A percentile compares a stretch with the other conserved stretches of the same genome.
Conservation (phyloP, 2,329 filamentous ascomycete species). For the Fusarium citri region DNA sequence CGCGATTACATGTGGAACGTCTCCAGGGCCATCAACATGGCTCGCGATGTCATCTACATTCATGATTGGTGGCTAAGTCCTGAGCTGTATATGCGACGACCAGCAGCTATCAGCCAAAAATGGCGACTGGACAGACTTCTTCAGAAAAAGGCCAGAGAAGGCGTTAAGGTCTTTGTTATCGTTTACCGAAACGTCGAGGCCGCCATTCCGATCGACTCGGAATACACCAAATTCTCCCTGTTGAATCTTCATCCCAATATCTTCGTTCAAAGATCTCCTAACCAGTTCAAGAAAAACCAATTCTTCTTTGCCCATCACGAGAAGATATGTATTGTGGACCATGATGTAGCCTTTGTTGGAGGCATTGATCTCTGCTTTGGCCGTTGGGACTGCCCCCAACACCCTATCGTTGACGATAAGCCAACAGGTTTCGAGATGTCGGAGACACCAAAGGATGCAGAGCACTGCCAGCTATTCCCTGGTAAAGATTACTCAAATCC, state of each 20-base stretch:
- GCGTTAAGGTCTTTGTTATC: slow-evolving; percentile 97
- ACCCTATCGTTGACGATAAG: slow-evolving; percentile 91
- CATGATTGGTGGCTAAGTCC: slow-evolving; percentile 99
- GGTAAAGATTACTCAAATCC: slow-evolving; percentile 99
- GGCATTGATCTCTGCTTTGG: slow-evolving; percentile 98
- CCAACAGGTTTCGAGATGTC: slow-evolving; percentile 90
- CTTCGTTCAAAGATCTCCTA: slow-evolving; percentile 94
- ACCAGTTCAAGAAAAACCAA: slow-evolving; percentile 98
- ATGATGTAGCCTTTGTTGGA: slow-evolving; percentile 94
- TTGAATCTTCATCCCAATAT: slow-evolving; percentile 96
- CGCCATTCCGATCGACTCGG: slow-evolving; percentile 96
- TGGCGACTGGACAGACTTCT: slow-evolving; percentile 94
- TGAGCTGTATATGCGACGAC: slow-evolving; percentile 93
- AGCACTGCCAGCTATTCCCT: slow-evolving; percentile 95
- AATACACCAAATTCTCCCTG: slow-evolving; percentile 96
- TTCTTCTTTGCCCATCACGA: slow-evolving; percentile 99
- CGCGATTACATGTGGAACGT: slow-evolving; percentile 99
- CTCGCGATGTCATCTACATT: slow-evolving; percentile 97
- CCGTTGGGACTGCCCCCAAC: slow-evolving; percentile 95
- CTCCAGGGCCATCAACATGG: slow-evolving; percentile 95
- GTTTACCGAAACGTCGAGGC: slow-evolving; percentile 98
- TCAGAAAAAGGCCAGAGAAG: slow-evolving; percentile 93
- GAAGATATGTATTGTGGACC: slow-evolving; percentile 96
- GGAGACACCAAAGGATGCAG: slow-evolving; percentile 82
- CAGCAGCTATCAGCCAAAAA: slow-evolving; percentile 95